These are phyloP conservation scores for Quercus engelmannii DNA, from an alignment of 306 rosid genomes.

Conservation along the genomic window DNA sequence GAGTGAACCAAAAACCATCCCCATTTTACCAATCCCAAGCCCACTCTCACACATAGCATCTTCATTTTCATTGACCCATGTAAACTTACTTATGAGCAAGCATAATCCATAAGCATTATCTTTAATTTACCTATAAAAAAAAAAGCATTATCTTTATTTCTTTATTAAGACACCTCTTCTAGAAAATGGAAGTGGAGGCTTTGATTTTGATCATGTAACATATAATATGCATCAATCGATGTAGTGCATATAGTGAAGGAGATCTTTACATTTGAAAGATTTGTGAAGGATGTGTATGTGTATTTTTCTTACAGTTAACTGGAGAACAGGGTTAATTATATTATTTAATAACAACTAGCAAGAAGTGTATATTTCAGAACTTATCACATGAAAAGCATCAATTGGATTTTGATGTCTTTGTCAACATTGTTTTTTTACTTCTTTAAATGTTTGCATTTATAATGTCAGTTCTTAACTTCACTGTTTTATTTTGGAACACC, in stretches of 20 bases:
- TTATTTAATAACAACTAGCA: background rate
- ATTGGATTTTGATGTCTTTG: background rate
- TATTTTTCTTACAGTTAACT: background rate
- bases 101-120: background rate
- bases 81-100: background rate
- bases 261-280: background rate
- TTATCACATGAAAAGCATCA: background rate
- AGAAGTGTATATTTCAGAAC: background rate
- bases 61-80: background rate
- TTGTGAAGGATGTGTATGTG: background rate
- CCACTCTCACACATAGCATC: background rate
- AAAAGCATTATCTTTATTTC: too few species aligned
- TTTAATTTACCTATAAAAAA: too few species aligned
- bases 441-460: too few species aligned
- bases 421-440: too few species aligned
- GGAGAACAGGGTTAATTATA: background rate
- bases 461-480: too few species aligned
- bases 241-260: background rate
- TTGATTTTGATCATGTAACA: background rate
- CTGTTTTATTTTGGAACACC: background rate
- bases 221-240: background rate
- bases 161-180: too few species aligned
- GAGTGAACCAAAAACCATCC: background rate
- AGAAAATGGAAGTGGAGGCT: background rate
- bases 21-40: background rate